Conservation (phyloP, 1,284 basidiomycete species). For the Puccinia novopanici region DNA sequence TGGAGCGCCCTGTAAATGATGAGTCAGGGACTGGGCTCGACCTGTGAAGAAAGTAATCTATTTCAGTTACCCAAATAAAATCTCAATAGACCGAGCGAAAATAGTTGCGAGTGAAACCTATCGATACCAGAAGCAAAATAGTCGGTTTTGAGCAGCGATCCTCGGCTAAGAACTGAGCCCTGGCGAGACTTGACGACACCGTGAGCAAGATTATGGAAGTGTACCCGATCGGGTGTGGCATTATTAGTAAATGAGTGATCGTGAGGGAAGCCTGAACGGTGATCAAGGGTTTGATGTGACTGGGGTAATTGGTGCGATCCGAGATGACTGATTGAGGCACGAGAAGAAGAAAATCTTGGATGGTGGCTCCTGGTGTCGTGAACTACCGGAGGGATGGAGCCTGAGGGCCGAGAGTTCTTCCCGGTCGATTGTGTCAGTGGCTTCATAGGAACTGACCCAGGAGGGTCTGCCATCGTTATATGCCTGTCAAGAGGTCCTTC, state of each 20-base stretch:
- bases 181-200: no score
- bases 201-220: no score
- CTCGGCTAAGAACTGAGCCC: no score
- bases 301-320: not conserved
- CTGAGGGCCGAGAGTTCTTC: conserved; percentile 11
- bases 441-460: not conserved
- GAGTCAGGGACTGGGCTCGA: conserved; percentile 43
- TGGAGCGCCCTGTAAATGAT: conserved; percentile 78
- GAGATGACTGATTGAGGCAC: no score
- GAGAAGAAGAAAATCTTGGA: no score
- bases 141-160: no score
- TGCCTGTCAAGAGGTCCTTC: not conserved
- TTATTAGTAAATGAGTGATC: no score
- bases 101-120: no score
- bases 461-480: conserved; percentile 14
- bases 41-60: conserved; percentile 19
- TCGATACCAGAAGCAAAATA: no score
- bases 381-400: conserved; percentile 4
- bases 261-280: not conserved
- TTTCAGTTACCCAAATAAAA: not conserved
- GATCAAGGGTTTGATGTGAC: not conserved
- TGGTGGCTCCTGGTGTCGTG: not conserved
- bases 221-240: no score
- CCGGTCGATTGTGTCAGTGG: conserved; percentile 21
- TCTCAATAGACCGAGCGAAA: not conserved